Conservation (phyloP, 495 filamentous ascomycete species). For the Aspergillus incahuasiensis region DNA sequence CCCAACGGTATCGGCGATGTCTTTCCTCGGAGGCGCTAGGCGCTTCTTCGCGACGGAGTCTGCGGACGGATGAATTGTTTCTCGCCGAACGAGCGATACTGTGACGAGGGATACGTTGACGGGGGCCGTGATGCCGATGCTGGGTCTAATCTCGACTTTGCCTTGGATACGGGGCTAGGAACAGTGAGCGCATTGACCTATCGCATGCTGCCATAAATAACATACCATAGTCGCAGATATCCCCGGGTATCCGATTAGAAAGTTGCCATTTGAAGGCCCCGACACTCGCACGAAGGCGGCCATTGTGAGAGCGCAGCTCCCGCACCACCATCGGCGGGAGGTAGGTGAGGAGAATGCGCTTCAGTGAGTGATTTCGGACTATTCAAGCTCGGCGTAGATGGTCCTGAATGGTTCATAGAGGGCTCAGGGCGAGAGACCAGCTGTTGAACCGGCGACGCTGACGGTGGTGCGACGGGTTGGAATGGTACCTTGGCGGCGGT, state of each 20-base stretch:
- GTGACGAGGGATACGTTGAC: constrained; percentile 90
- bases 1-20: constrained; percentile 86
- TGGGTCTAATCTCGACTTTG: constrained; percentile 93
- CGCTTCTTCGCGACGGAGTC: constrained; percentile 91
- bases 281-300: constrained; percentile 95
- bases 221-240: constrained; percentile 96
- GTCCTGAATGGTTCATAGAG: constrained; percentile 34
- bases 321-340: constrained; percentile 45
- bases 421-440: constrained; percentile 4
- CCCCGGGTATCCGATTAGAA: constrained; percentile 92
- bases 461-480: constrained; percentile 7
- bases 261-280: constrained; percentile 94
- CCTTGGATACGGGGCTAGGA: constrained; percentile 88
- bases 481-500: constrained; percentile 13
- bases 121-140: constrained; percentile 74
- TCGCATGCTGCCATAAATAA: neutral
- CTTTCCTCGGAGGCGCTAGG: constrained; percentile 85
- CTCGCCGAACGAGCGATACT: constrained; percentile 85
- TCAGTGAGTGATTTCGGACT: constrained; percentile 28
- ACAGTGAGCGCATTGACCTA: neutral
- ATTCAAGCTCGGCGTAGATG: constrained; percentile 24
- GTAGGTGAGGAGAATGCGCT: constrained; percentile 27
- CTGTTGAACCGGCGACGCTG: constrained; percentile 12
- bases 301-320: constrained; percentile 49
- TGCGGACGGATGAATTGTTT: constrained; percentile 94